Evolutionary conservation across 768 basidiomycete species (phyloP), one percentile per base, ranked within the genome.

Genomic region (Suillus bovinus): DNA sequence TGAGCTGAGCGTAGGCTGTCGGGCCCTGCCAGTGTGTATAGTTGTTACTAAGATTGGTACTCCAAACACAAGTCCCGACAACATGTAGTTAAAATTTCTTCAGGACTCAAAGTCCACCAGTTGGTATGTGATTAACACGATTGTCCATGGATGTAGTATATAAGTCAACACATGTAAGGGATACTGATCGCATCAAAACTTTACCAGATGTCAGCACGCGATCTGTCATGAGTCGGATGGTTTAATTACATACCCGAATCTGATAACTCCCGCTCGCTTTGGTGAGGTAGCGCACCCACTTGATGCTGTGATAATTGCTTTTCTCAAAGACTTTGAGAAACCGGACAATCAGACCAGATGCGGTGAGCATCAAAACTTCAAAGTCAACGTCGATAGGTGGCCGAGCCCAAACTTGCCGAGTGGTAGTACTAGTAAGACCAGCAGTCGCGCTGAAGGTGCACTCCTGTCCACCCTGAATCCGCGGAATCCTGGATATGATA

Each of bases 241-340:
- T 58, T 50, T 29, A 14, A 33, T 31, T 33, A 83, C 94, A 77
- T 73, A 96, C 95, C 80, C 96, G 79, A 65, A 99, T 88, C 78
- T 98, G 96, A 78, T 99, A 99, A 4, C 87, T 81, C 54, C 96
- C 95, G 69, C 88, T 95, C 7, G 94, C 93, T 77, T 96, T 96
- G 27, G 94, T 94, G 61, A 97, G 84, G 72, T 96, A 97, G 59
- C 95, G 81, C 44, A 96, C 95, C 95, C 95, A 96, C 75, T 96
- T 96, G 63, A 97, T 87, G 67, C 93, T 95, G 66, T 94, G 88
- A 72, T 99, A 99, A 66, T 87, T 93, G 73, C 84, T 86, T 83
- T 94, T 97, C 81, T 99, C 97, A 68, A 98, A 99, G 20, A 99
- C 96, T 75, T 98, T 99, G 71, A 99, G 78, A 83, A 98, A 99